Evolutionary conservation across 1,284 basidiomycete species (phyloP).

Genomic region (Irpex sp.): DNA sequence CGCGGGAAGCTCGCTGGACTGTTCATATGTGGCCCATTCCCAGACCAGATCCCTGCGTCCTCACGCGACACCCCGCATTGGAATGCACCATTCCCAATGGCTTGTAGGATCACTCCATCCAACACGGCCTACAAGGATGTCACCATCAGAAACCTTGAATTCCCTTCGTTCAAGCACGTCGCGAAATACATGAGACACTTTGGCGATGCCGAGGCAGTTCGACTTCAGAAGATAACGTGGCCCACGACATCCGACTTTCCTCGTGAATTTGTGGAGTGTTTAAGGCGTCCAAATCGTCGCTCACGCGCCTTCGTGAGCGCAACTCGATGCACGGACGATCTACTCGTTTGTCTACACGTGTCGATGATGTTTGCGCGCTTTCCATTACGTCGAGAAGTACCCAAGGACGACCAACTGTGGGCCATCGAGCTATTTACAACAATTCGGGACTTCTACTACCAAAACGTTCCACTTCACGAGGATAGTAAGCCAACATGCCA

Average conservation of each 20-base stretch:
- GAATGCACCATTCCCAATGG: background rate
- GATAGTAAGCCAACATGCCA: background rate
- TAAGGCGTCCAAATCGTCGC: background rate
- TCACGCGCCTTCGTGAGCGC: background rate
- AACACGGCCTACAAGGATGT: background rate
- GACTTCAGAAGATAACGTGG: background rate
- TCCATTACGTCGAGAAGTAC: background rate
- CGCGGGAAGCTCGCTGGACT: background rate
- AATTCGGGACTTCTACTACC: background rate
- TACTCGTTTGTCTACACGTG: background rate
- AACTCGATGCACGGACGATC: background rate
- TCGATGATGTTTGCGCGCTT: background rate
- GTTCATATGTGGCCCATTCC: background rate
- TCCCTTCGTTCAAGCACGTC: background rate
- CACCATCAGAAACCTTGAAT: background rate
- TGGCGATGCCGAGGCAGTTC: background rate
- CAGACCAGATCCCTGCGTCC: background rate
- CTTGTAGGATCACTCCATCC: background rate
- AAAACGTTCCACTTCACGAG: background rate
- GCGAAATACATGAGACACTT: background rate
- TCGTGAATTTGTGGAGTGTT: background rate
- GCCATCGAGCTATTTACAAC: background rate
- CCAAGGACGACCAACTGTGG: background rate
- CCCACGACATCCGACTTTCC: background rate
- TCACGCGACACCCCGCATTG: background rate